Base-by-base conservation (phyloP, 116 monocot genomes). In the Cymodocea nodosa region DNA sequence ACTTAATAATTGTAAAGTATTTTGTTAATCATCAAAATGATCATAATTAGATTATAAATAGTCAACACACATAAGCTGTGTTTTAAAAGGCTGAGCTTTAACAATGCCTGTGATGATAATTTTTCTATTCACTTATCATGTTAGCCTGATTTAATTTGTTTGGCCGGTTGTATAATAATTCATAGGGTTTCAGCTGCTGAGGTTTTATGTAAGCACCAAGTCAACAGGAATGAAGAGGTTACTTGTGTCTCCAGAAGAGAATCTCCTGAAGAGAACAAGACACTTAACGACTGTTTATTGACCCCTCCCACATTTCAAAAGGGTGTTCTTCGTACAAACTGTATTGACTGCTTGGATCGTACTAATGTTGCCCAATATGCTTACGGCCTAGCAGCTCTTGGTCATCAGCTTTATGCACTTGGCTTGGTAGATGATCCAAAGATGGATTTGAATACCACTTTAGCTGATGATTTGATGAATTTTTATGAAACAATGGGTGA, bases 301-400 rank as follows among this genome's bases (percentile, higher is more conserved):
- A 81, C 67, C 68, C 62, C 73, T 34, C 72, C 74, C 30, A 61
- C 34, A 23, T 50, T 82, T 14, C 95, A 95, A 64, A 84, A 73
- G 40, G 94, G 94, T 4, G 83, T 95, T 35, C 82, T 95, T 20
- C 72, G 94, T 25, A 95, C 94, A 53, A 95, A 95, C 66, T 95
- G 95, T 69, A 95, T 95, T 62, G 95, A 95, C 76, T 90, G 95
- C 72, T 76, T 95, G 74, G 95, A 95, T 65, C 87, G 95, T 15
- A 95, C 95, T 61, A 95, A 95, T 79, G 95, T 90, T 50, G 95
- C 95, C 56, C 95, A 95, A 50, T 95, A 81, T 76, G 82, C 90
- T 18, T 95, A 90, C 74, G 95, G 95, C 52, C 77, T 95, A 71
- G 80, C 87, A 51, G 83, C 95, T 48, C 78, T 95, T 60, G 85